phyloP scores from a whole-genome alignment of 306 rosid genomes.

The Cajanus cajan region DNA sequence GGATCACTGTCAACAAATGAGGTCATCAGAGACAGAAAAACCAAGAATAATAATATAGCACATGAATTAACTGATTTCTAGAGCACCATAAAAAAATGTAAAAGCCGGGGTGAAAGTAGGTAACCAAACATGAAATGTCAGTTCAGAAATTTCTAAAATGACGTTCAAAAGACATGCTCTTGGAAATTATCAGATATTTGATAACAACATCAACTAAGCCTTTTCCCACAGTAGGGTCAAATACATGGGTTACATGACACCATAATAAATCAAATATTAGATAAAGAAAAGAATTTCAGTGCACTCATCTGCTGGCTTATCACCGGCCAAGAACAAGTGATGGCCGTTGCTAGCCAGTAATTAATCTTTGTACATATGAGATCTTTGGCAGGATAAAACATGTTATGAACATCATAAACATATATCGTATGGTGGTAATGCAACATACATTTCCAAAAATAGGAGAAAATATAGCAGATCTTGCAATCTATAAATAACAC shows the following conservation, averaged over 20 bases:
- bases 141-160: not conserved
- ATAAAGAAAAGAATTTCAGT: not conserved
- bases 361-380: not conserved
- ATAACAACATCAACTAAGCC: not conserved
- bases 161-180: slow-evolving; percentile 18
- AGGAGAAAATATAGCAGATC: not conserved
- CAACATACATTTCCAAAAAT: not conserved
- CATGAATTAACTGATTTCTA: slow-evolving; percentile 4
- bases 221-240: not conserved
- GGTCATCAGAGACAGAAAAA: slow-evolving; percentile 8
- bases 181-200: slow-evolving; percentile 6
- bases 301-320: not conserved
- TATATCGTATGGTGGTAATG: not conserved
- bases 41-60: slow-evolving; percentile 4
- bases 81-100: not conserved
- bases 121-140: slow-evolving; percentile 22
- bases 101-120: not conserved
- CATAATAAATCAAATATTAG: not conserved
- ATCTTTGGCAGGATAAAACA: not conserved
- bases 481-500: not conserved
- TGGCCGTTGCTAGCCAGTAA: slow-evolving; percentile 4
- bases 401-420: not conserved
- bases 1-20: slow-evolving; percentile 70
- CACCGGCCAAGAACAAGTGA: not conserved
- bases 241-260: not conserved